A percentile compares a stretch with the other conserved stretches of the same genome.
Conservation (phyloP, 2,329 filamentous ascomycete species). For the Leptographium radiaticola region DNA sequence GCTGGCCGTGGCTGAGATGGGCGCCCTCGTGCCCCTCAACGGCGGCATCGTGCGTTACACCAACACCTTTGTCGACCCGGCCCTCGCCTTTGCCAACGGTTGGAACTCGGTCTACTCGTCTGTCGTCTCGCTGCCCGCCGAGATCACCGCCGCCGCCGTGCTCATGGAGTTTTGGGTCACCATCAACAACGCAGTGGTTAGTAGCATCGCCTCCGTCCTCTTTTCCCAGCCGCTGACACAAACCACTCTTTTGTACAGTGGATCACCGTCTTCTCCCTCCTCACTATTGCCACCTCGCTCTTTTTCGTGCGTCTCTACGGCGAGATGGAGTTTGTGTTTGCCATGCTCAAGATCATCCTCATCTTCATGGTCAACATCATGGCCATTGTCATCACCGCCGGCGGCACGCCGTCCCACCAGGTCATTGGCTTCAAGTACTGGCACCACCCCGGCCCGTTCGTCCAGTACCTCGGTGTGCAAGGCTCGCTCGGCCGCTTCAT, state of each 20-base stretch:
- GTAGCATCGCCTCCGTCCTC: not conserved
- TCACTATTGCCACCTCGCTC: constrained; percentile 4
- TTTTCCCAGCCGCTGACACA: too few relatives aligned
- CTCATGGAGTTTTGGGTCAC: constrained; percentile 41
- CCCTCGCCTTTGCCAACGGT: constrained; percentile 31
- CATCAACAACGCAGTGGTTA: constrained; percentile 35
- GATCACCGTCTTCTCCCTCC: constrained; percentile 14
- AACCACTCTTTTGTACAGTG: constrained; percentile 7
- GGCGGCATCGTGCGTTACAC: constrained; percentile 36
- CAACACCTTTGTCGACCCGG: constrained; percentile 29
- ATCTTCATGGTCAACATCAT: constrained; percentile 37
- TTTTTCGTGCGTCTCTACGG: constrained; percentile 9
- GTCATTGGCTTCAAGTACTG: constrained; percentile 9
- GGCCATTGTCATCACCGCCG: constrained; percentile 31
- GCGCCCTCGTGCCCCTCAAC: constrained; percentile 45
- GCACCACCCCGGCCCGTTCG: constrained; percentile 27
- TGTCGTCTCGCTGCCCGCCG: constrained; percentile 26
- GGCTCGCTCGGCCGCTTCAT: constrained; percentile 27
- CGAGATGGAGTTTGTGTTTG: constrained; percentile 9
- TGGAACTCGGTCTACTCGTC: constrained; percentile 38
- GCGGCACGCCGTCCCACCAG: constrained; percentile 15
- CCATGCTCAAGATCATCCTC: constrained; percentile 29
- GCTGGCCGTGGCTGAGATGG: constrained; percentile 37
- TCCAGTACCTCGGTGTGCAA: constrained; percentile 21
- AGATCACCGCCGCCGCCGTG: constrained; percentile 47